Conservation (phyloP, 148 eudicot genomes). For the Spergularia marina region DNA sequence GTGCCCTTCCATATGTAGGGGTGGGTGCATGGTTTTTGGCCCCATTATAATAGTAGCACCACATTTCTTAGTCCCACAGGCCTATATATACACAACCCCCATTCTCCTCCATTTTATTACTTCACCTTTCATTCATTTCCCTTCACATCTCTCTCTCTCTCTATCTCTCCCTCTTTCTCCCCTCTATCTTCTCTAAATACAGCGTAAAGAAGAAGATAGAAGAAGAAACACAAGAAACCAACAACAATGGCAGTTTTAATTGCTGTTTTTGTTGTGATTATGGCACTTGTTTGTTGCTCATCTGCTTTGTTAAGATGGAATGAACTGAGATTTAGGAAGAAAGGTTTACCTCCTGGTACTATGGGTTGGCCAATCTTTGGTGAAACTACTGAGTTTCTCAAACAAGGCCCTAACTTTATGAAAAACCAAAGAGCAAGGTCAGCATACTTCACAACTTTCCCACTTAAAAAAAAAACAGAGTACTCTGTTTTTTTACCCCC, state of each 20-base stretch:
- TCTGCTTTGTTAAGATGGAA: conserved; percentile 83
- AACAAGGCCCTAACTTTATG: conserved; percentile 88
- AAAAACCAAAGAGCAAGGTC: conserved; percentile 86
- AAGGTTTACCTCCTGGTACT: conserved; percentile 88
- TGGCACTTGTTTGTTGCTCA: conserved; percentile 37
- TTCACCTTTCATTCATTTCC: not conserved
- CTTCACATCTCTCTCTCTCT: not conserved
- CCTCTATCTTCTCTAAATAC: not conserved
- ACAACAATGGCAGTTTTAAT: conserved; percentile 53
- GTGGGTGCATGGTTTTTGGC: conserved; percentile 31
- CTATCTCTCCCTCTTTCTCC: not conserved
- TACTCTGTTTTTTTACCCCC: conserved; percentile 10
- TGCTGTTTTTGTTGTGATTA: conserved; percentile 29
- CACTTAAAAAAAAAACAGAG: conserved; percentile 10
- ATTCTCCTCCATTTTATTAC: not conserved
- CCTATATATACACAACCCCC: conserved; percentile 18
- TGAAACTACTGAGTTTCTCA: conserved; percentile 91
- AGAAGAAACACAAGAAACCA: not conserved
- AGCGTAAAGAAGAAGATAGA: not conserved
- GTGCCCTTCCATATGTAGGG: conserved; percentile 25
- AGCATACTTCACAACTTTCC: not conserved
- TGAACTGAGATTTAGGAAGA: conserved; percentile 67
- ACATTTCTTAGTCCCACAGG: not conserved
- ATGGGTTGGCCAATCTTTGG: conserved; percentile 99
- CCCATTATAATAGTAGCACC: conserved; percentile 7